Evolutionary conservation across 805 yeast species (phyloP).

Genomic region (Saturnispora serradocipensis): DNA sequence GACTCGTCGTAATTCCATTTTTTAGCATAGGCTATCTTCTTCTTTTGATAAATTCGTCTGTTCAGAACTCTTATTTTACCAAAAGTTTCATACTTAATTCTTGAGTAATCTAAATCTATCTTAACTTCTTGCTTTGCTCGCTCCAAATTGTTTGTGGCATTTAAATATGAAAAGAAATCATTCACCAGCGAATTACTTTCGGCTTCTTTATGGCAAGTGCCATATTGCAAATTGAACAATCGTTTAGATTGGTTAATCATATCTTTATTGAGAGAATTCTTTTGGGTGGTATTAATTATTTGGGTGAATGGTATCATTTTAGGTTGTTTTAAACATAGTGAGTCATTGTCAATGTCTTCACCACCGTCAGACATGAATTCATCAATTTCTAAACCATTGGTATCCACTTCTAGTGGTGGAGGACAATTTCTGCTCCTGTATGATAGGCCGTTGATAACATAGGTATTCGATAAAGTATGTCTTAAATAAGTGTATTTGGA

Average conservation of each 20-base stretch:
- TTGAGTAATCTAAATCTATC: conserved; percentile 21
- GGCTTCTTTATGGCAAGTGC: background rate
- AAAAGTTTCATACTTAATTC: conserved; percentile 23
- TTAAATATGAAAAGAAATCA: conserved; percentile 19
- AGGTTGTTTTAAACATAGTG: background rate
- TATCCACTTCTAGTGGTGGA: conserved; percentile 26
- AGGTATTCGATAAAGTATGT: conserved; percentile 63
- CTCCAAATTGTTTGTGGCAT: conserved; percentile 16
- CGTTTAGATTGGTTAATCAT: background rate
- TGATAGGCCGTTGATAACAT: conserved; percentile 64
- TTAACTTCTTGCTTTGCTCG: conserved; percentile 24
- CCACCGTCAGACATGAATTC: conserved; percentile 21
- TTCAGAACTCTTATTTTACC: conserved; percentile 22
- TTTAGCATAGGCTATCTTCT: conserved; percentile 19
- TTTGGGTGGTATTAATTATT: background rate
- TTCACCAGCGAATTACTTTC: conserved; percentile 5
- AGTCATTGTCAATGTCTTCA: background rate
- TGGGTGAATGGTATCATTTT: background rate
- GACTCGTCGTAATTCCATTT: conserved; percentile 37
- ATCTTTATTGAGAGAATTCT: background rate
- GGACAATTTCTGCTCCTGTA: conserved; percentile 31
- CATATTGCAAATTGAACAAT: background rate
- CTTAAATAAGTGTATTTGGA: conserved; percentile 83
- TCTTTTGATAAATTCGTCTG: conserved; percentile 18
- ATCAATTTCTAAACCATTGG: conserved; percentile 18